Percentiles rank a stretch among this genome's conserved stretches.
phyloP scores from a whole-genome alignment of 352 stramenopile genomes.

The Phytophthora multivora region DNA sequence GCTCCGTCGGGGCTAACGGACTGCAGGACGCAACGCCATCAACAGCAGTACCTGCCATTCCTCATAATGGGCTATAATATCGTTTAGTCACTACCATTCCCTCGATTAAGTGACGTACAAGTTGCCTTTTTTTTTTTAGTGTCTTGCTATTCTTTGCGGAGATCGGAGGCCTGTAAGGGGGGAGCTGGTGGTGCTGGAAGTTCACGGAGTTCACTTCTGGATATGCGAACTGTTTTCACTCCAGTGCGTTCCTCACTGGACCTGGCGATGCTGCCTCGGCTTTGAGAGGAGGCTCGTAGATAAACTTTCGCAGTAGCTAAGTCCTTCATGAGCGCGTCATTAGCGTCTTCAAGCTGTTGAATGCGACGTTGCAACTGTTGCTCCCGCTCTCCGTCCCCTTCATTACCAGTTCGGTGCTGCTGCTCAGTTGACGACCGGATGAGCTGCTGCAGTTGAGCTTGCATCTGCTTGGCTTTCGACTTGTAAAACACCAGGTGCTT shows the following conservation, averaged over 20 bases:
- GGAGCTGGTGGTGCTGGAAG: conserved; percentile 40
- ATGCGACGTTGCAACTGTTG: conserved; percentile 55
- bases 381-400: conserved; percentile 27
- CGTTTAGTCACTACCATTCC: conserved; percentile 4
- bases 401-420: conserved; percentile 31
- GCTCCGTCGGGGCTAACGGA: conserved; percentile 45
- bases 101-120: conserved; percentile 25
- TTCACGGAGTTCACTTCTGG: conserved; percentile 68
- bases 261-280: conserved; percentile 28
- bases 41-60: conserved; percentile 13
- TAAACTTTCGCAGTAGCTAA: conserved; percentile 76
- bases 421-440: conserved; percentile 62
- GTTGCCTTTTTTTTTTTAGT: conserved; percentile 18
- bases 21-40: conserved; percentile 11
- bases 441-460: conserved; percentile 79
- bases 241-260: conserved; percentile 22
- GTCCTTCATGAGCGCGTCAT: conserved; percentile 79
- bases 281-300: conserved; percentile 60
- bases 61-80: conserved; percentile 24
- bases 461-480: conserved; percentile 86
- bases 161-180: conserved; percentile 31
- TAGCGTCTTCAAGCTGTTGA: conserved; percentile 74
- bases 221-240: conserved; percentile 64
- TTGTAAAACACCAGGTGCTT: conserved; percentile 90
- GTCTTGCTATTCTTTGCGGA: conserved; percentile 6